These are phyloP conservation scores for Penicillium bovifimosum DNA, from an alignment of 495 filamentous ascomycete genomes.

Conservation along the genomic window DNA sequence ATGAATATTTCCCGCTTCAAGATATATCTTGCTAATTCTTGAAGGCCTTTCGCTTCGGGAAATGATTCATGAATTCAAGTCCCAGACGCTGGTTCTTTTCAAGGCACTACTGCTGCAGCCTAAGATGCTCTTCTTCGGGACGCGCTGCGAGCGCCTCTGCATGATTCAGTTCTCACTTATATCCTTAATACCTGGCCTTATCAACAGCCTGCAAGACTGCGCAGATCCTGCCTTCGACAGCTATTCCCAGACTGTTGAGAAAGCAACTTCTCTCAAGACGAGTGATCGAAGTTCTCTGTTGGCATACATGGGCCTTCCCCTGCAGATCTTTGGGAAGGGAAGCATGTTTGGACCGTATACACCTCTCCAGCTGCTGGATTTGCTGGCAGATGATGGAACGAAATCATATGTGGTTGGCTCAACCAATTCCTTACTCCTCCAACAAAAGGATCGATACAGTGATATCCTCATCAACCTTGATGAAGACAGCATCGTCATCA, in stretches of 20 bases:
- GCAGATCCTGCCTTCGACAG: slow-evolving; percentile 84
- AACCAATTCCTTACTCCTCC: slow-evolving; percentile 87
- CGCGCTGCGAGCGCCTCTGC: slow-evolving; percentile 88
- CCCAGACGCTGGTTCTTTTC: slow-evolving; percentile 87
- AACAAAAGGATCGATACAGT: slow-evolving; percentile 95
- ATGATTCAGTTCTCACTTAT: slow-evolving; percentile 97
- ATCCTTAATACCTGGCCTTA: slow-evolving; percentile 85
- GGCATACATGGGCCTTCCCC: slow-evolving; percentile 86
- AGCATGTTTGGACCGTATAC: slow-evolving; percentile 97
- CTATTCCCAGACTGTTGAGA: slow-evolving; percentile 68
- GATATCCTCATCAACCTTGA: slow-evolving; percentile 97
- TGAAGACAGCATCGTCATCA: slow-evolving; percentile 79
- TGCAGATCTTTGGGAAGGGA: slow-evolving; percentile 95
- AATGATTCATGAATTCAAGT: slow-evolving; percentile 86
- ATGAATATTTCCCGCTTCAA: slow-evolving; percentile 14
- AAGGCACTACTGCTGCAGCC: slow-evolving; percentile 91
- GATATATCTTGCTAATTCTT: slow-evolving; percentile 13
- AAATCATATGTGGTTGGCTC: slow-evolving; percentile 97
- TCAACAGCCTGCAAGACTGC: slow-evolving; percentile 81
- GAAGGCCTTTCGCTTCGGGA: slow-evolving; percentile 79
- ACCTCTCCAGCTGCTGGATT: slow-evolving; percentile 88
- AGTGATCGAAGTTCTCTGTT: slow-evolving; percentile 88
- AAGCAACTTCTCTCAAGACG: slow-evolving; percentile 80
- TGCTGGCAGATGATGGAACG: slow-evolving; percentile 88
- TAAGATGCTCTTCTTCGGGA: slow-evolving; percentile 99